These are phyloP conservation scores for Pseudogymnoascus sp. DNA, from an alignment of 2,329 filamentous ascomycete genomes.

Conservation along the genomic window DNA sequence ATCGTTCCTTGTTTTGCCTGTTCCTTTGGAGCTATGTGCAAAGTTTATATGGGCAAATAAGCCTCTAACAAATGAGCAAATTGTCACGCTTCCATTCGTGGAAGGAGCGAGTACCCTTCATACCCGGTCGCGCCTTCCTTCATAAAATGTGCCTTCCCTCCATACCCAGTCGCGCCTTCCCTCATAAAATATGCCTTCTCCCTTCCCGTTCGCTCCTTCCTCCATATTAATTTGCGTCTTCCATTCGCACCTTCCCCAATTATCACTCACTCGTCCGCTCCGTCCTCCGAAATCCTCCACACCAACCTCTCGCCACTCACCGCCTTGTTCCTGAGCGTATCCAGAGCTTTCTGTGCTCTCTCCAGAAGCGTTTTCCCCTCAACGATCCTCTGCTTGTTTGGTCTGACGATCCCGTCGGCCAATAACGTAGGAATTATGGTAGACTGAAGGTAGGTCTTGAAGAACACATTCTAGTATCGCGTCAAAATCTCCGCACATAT, in stretches of 20 bases:
- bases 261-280: neutral
- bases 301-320: constrained; percentile 38
- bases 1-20: neutral
- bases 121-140: neutral
- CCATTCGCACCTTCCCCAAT: neutral
- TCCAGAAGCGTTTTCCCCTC: constrained; percentile 32
- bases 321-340: constrained; percentile 34
- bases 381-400: constrained; percentile 33
- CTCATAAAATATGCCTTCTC: no score
- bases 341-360: constrained; percentile 33
- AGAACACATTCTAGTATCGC: constrained; percentile 40
- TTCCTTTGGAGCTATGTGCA: neutral
- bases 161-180: neutral
- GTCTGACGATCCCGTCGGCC: constrained; percentile 31
- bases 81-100: neutral
- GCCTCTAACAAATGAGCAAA: neutral
- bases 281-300: constrained; percentile 17
- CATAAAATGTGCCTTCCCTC: neutral
- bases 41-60: neutral
- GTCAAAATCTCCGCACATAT: constrained; percentile 10
- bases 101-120: neutral
- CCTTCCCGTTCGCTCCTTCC: neutral
- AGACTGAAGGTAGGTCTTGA: constrained; percentile 32
- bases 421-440: constrained; percentile 26
- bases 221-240: neutral